Base-by-base conservation (phyloP, 2,329 filamentous ascomycete genomes). In the Colletotrichum chrysophilum region DNA sequence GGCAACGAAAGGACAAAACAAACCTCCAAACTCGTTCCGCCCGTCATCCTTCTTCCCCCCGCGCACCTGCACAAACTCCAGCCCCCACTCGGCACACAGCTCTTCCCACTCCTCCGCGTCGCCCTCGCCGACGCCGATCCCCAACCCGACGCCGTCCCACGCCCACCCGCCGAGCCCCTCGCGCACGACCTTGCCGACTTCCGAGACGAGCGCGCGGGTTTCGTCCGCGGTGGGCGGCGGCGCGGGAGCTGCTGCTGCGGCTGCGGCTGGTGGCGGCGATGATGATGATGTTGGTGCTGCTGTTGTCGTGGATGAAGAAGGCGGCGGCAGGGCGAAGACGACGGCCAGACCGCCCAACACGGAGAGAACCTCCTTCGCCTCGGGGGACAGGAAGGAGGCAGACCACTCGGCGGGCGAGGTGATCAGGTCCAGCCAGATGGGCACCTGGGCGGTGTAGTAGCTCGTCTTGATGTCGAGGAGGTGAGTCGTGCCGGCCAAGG, bases 341-440 rank as follows among this genome's bases (percentile, higher is more conserved):
- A 91, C 83, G 4, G 94, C 83, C n/a, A 94, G 80, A 1, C 89
- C 91, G 21, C 92, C 93, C 10, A 94, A 84, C 2, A 90, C 92
- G 1, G 84, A 84, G 4, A 93, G 88, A 0, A 94, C 93, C 81
- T 93, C 92, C 71, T 85, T 86, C 0, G 93, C 93, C 80, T 93
- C 92, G 1, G 87, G 83, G 0, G 89, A 88, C 2, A 93, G 87
- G 78, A 94, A 94, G 0, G 90, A 89, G 3, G 82, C 81, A 1
- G 90, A 85, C 92, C 92, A 94, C 43, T 90, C 88, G 4, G 80
- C 70, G 0, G 89, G 86, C 6, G 86, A 84, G 7, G 86, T 79
- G 74, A 93, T 86, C 61, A 93, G 86, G 80, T 94, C 93, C n/a
- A 94, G 86, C 93, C 93, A 94, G 78, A 94, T 86, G 58, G 92